phyloP scores from a whole-genome alignment of 2,329 filamentous ascomycete species.

The Pyrenophora tritici-repentis region DNA sequence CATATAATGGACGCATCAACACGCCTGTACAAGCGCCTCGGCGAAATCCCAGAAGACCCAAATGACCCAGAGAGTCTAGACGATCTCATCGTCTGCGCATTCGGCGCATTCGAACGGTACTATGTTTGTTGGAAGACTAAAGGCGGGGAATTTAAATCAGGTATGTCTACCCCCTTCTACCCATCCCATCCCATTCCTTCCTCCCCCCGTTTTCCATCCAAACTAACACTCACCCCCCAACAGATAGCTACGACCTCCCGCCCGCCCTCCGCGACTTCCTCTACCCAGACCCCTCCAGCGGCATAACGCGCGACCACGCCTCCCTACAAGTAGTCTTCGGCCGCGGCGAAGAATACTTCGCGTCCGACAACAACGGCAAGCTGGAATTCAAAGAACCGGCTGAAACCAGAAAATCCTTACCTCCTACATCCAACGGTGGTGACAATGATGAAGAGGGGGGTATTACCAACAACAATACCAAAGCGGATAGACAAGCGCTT shows the following conservation, averaged over 20 bases:
- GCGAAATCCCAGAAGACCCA: slow-evolving; percentile 38
- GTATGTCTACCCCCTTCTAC: slow-evolving; percentile 20
- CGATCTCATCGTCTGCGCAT: slow-evolving; percentile 47
- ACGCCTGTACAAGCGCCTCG: slow-evolving; percentile 41
- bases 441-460: slow-evolving; percentile 9
- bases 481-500: slow-evolving; percentile 17
- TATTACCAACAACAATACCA: slow-evolving; percentile 18
- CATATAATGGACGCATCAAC: slow-evolving; percentile 35
- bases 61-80: slow-evolving; percentile 43
- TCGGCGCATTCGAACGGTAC: slow-evolving; percentile 49
- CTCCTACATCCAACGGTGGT: background rate
- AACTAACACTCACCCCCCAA: background rate
- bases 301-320: slow-evolving; percentile 37
- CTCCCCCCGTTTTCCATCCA: no score
- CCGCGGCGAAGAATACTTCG: slow-evolving; percentile 48
- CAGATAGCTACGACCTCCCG: slow-evolving; percentile 46
- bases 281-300: slow-evolving; percentile 36
- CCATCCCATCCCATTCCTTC: no score
- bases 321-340: slow-evolving; percentile 48
- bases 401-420: slow-evolving; percentile 25
- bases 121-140: slow-evolving; percentile 49
- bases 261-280: slow-evolving; percentile 41
- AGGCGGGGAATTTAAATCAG: slow-evolving; percentile 44
- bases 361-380: slow-evolving; percentile 46
- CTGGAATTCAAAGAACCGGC: slow-evolving; percentile 42